Evolutionary conservation across 192 early-diverging fungal species (phyloP).

Genomic region (Phlyctochytrium planicorne): DNA sequence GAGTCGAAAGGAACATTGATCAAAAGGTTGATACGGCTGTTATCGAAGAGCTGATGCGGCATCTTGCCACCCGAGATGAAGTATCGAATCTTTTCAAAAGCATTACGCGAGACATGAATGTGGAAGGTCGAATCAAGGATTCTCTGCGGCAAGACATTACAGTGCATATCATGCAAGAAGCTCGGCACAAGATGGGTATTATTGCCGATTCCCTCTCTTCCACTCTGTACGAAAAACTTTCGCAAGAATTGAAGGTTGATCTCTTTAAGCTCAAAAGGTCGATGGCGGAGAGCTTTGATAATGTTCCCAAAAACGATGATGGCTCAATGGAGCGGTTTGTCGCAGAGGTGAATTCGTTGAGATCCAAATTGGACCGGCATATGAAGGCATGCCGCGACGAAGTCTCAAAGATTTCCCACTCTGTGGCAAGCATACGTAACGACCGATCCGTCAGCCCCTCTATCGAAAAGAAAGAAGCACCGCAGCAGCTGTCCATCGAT

Average conservation of each 20-base stretch:
- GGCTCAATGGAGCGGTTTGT: background rate
- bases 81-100: background rate
- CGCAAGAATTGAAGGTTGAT: background rate
- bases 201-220: background rate
- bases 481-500: background rate
- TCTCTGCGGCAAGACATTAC: conserved; percentile 5
- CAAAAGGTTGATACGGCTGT: conserved; percentile 45
- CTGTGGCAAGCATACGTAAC: background rate
- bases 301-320: too few species aligned
- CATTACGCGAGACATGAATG: conserved; percentile 15
- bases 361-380: background rate
- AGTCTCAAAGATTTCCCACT: background rate
- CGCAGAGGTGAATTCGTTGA: background rate
- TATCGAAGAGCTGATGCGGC: conserved; percentile 45
- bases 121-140: background rate
- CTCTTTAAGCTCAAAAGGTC: background rate
- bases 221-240: background rate
- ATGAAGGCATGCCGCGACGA: background rate
- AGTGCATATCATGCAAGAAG: background rate
- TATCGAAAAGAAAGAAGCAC: background rate
- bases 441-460: too few species aligned
- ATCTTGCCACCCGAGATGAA: conserved; percentile 51
- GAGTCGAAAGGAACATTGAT: conserved; percentile 16
- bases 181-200: background rate
- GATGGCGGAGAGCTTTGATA: background rate